phyloP scores from a whole-genome alignment of 2,329 filamentous ascomycete genomes.

The Trichophaea hybrida region DNA sequence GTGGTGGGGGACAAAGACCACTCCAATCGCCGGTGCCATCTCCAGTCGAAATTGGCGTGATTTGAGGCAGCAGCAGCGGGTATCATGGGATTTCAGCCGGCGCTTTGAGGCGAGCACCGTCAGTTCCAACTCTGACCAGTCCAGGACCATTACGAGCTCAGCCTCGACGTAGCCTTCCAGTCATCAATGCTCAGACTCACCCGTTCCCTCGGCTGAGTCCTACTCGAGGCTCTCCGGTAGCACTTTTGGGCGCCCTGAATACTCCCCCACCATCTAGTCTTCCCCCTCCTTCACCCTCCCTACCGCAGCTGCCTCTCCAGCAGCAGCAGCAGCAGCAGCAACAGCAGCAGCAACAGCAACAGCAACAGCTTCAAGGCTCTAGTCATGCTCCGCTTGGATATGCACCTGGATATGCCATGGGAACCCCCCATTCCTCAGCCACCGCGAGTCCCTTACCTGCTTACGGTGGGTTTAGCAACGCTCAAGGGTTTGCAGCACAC shows the following conservation, averaged over 20 bases:
- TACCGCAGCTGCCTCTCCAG: conserved; percentile 10
- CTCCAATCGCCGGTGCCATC: neutral
- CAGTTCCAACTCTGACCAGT: neutral
- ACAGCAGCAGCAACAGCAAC: neutral
- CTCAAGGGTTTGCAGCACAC: too few species aligned
- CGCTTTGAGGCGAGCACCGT: neutral
- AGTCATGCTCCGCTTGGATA: neutral
- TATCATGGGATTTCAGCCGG: neutral
- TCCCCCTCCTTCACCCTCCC: conserved; percentile 13
- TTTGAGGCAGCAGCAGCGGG: neutral
- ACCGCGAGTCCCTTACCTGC: conserved; percentile 33
- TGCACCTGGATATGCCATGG: conserved; percentile 15
- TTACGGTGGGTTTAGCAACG: too few species aligned
- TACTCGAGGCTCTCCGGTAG: neutral
- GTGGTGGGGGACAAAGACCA: too few species aligned
- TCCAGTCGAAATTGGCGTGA: neutral
- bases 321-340: conserved; percentile 8
- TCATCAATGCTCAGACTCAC: conserved; percentile 18
- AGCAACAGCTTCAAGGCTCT: neutral
- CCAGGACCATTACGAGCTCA: neutral
- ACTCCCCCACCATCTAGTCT: conserved; percentile 9
- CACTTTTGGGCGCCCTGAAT: neutral
- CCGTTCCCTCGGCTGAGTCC: conserved; percentile 17
- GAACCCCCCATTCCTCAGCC: conserved; percentile 22
- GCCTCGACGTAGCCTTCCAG: neutral